Base-by-base conservation (phyloP, 768 basidiomycete genomes). In the Lepiota subincarnata region DNA sequence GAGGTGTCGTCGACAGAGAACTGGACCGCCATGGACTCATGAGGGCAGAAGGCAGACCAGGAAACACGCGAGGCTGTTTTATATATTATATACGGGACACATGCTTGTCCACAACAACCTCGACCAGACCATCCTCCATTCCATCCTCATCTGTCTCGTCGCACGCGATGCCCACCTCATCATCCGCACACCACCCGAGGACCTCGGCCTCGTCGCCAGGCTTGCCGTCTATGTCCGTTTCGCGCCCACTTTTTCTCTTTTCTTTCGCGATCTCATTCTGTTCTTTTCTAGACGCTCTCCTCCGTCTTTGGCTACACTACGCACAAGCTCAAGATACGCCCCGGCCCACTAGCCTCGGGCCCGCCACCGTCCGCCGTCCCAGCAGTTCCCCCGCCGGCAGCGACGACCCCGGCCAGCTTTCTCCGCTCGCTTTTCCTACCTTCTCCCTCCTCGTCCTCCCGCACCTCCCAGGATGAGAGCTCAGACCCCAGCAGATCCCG, bases 1-100 rank as follows among this genome's bases (percentile, higher is more conserved):
- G 87, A 88, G 50, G 82, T 81, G 64, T 89, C 82, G 66, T 84
- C 79, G 60, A 90, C 71, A 55, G 66, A 58, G 67, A 87, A 72
- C 54, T 74, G 64, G 47, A 69, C 59, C 48, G 60, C 66, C 67
- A 68, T 68, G 55, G 53, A 63, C 53, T 54, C 56, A 56, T 54
- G 50, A 19, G 50, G 44, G 50, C 24, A 24, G 18, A 28, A 47
- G 13, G 50, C 7, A 24, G 43, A 3, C 22, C 50, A 28, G 47
- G 50, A 12, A 7, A 37, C n/a, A n/a, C n/a, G n/a, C n/a, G n/a
- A n/a, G n/a, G n/a, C n/a, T n/a, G n/a, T n/a, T n/a, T n/a, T n/a
- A n/a, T n/a, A n/a, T n/a, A n/a, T 18, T 19, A 26, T 28, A 20
- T 12, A n/a, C n/a, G n/a, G n/a, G n/a, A n/a, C n/a, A n/a, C n/a